Base-by-base conservation (phyloP, 2,329 filamentous ascomycete species). In the Penicillium sp. region DNA sequence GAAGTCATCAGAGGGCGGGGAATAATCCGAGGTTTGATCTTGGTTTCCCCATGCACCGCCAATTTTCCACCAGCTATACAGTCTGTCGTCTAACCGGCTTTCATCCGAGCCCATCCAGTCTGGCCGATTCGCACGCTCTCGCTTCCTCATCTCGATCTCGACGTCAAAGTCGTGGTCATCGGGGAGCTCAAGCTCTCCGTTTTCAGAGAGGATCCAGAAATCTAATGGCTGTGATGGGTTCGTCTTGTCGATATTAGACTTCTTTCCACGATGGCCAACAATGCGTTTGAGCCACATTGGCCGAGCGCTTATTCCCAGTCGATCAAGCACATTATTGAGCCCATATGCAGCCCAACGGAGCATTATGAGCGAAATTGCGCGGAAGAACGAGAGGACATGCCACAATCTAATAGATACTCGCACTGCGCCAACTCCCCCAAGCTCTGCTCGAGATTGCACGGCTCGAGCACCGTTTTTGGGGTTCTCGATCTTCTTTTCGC, bases 41-140 rank as follows among this genome's bases (percentile, higher is more conserved):
- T 87, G 81, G 17, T 88, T 87, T 1, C 93, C 93, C 87, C 91
- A 97, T 78, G 90, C 90, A 8, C 90, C 91, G 21, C 91, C 91
- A 53, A 82, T 80, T 52, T 89, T 86, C 89, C 91, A 97, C 85
- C 93, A 94, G 31, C 81, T 80, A 72, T 97, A 97, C 1, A 97
- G 78, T 58, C 86, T 87, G 2, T 83, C 81, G 62, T 93, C 89
- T 2, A 97, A 79, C 39, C 85, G 83, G 29, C 83, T 82, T 65
- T 94, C 89, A 41, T 86, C 78, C 7, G 78, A 63, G 17, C 77
- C 71, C 48, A 75, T 74, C 73, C 76, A 78, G 39, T 72, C 64
- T 31, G 64, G 72, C 68, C 69, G 72, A 55, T 71, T 75, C 45
- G 72, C 78, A 57, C 75, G 74, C 31, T 89, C 77, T 49, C 86